phyloP scores from a whole-genome alignment of 2,329 filamentous ascomycete genomes.

The Chaetomium sp. region DNA sequence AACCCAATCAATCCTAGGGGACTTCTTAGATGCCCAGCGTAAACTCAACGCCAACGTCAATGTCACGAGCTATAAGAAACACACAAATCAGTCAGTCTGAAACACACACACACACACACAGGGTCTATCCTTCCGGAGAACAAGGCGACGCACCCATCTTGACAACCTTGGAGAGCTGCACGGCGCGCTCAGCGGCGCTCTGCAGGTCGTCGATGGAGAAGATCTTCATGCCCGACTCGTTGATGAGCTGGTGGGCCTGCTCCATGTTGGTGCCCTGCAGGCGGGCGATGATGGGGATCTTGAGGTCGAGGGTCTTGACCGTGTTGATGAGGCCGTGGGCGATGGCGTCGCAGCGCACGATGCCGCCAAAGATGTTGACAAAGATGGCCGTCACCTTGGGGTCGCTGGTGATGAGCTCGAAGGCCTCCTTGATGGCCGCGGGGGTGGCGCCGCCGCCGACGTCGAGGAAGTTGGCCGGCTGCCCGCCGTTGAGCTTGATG shows the following conservation, averaged over 20 bases:
- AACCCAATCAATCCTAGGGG: neutral
- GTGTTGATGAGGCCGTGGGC: slow-evolving; percentile 95
- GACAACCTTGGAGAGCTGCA: slow-evolving; percentile 98
- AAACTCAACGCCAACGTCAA: slow-evolving; percentile 96
- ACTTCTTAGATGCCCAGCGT: slow-evolving; percentile 79
- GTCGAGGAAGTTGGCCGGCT: slow-evolving; percentile 97
- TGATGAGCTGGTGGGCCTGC: slow-evolving; percentile 87
- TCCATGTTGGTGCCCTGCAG: slow-evolving; percentile 99
- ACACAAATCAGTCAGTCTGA: slow-evolving; percentile 26
- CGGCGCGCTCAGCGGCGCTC: slow-evolving; percentile 94
- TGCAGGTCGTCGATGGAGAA: slow-evolving; percentile 99
- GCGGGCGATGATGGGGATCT: slow-evolving; percentile 94
- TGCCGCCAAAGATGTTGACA: slow-evolving; percentile 99
- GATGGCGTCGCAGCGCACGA: slow-evolving; percentile 96
- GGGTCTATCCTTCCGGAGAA: slow-evolving; percentile 3
- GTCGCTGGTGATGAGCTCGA: slow-evolving; percentile 98
- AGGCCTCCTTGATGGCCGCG: slow-evolving; percentile 94
- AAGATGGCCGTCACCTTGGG: slow-evolving; percentile 98
- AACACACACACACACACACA: slow-evolving; percentile 9
- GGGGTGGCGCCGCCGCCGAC: slow-evolving; percentile 97
- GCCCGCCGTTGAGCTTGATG: slow-evolving; percentile 98
- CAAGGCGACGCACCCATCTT: slow-evolving; percentile 76
- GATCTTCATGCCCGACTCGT: slow-evolving; percentile 98
- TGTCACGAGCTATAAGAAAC: slow-evolving; percentile 71
- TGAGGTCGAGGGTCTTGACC: slow-evolving; percentile 90